A percentile compares a stretch with the other conserved stretches of the same genome.
phyloP scores from a whole-genome alignment of 208 protist genomes.

The Trypanosoma mega region DNA sequence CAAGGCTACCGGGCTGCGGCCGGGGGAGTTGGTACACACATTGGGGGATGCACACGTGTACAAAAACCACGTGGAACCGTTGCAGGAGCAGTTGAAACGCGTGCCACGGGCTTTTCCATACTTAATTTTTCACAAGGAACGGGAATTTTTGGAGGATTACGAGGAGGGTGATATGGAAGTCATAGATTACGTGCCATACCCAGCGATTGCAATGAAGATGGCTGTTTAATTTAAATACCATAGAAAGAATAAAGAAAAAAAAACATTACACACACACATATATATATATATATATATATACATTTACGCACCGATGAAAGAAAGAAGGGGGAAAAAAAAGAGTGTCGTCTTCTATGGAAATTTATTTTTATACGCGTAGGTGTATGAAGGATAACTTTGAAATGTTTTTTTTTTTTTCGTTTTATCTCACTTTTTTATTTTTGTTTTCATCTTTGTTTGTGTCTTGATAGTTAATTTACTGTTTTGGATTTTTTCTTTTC shows the following conservation, averaged over 20 bases:
- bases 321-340: slow-evolving; percentile 12
- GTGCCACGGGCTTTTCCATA: slow-evolving; percentile 94
- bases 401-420: too few relatives aligned
- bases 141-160: slow-evolving; percentile 92
- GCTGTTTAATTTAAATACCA: slow-evolving; percentile 80
- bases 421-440: too few relatives aligned
- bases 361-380: too few relatives aligned
- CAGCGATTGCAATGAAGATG: slow-evolving; percentile 97
- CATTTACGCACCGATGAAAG: not conserved
- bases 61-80: slow-evolving; percentile 96
- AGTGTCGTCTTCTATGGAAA: too few relatives aligned
- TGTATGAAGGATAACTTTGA: too few relatives aligned
- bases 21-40: slow-evolving; percentile 96
- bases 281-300: slow-evolving; percentile 17
- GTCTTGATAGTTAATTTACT: too few relatives aligned
- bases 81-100: slow-evolving; percentile 92
- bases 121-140: slow-evolving; percentile 64
- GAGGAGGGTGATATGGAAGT: slow-evolving; percentile 92
- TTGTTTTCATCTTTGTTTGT: too few relatives aligned
- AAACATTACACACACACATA: slow-evolving; percentile 4
- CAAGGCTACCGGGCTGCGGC: slow-evolving; percentile 91
- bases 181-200: slow-evolving; percentile 94
- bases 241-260: slow-evolving; percentile 6
- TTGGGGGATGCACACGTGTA: slow-evolving; percentile 99
- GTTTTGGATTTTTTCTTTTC: too few relatives aligned